These are phyloP conservation scores for Gnomoniopsis sp. DNA, from an alignment of 2,329 filamentous ascomycete species.

Conservation along the genomic window DNA sequence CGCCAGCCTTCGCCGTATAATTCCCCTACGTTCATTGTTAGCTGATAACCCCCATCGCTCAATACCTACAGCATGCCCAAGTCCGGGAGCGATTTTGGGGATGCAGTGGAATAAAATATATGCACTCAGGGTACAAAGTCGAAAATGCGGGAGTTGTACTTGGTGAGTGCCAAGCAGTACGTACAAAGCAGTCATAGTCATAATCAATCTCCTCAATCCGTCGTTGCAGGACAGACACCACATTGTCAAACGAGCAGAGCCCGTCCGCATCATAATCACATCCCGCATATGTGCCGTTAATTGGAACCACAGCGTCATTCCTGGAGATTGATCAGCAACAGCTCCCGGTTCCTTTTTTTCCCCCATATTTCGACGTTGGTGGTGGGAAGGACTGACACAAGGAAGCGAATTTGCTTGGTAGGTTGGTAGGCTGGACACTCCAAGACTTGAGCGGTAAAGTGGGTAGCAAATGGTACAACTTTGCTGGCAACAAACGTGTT, in stretches of 20 bases:
- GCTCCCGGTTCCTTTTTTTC: neutral
- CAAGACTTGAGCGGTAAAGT: constrained; percentile 31
- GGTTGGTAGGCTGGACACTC: constrained; percentile 29
- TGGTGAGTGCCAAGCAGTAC: no score
- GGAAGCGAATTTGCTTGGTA: constrained; percentile 30
- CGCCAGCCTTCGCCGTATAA: constrained; percentile 24
- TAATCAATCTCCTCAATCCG: constrained; percentile 30
- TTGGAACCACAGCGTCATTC: constrained; percentile 31
- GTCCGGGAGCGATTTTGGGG: no score
- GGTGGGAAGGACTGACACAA: constrained; percentile 25
- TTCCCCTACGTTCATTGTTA: constrained; percentile 6
- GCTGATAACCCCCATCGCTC: no score
- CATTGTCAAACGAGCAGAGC: constrained; percentile 30
- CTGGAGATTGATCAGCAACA: constrained; percentile 15
- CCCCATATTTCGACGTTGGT: neutral
- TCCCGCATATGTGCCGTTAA: constrained; percentile 26
- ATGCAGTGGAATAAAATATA: no score
- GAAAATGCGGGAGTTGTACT: no score
- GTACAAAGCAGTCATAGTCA: constrained; percentile 28
- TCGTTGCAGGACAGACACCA: constrained; percentile 27
- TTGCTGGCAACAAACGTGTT: constrained; percentile 30
- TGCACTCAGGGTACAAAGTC: no score
- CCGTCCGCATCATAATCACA: constrained; percentile 26
- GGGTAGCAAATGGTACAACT: constrained; percentile 29
- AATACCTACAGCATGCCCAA: no score